Evolutionary conservation across 2,329 filamentous ascomycete species (phyloP).

Genomic region (Arthrinium puccinioides): DNA sequence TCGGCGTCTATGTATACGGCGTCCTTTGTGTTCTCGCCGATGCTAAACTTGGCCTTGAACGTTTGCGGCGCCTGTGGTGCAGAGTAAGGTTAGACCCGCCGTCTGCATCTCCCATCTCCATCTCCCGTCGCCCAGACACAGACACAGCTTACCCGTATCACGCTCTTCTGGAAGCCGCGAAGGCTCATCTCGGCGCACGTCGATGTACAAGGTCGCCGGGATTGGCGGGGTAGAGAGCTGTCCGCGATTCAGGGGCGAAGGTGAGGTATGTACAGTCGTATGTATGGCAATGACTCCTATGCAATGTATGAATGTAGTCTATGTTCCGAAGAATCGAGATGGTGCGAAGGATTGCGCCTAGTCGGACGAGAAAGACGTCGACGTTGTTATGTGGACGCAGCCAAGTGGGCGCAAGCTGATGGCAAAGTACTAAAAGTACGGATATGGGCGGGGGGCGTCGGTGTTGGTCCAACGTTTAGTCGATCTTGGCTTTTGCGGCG

Average conservation of each 20-base stretch:
- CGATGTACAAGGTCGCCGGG: not conserved
- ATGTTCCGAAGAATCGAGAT: not conserved
- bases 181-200: conserved; percentile 67
- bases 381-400: not conserved
- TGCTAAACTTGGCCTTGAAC: conserved; percentile 86
- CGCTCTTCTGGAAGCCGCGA: conserved; percentile 89
- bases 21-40: conserved; percentile 94
- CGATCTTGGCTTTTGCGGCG: conserved; percentile 1
- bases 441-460: not conserved
- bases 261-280: too few species aligned
- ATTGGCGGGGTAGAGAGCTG: not conserved
- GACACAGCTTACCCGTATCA: conserved; percentile 61
- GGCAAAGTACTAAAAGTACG: not conserved
- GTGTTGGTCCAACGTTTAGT: not conserved
- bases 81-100: not conserved
- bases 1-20: conserved; percentile 92
- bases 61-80: conserved; percentile 69
- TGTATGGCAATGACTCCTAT: too few species aligned
- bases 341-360: not conserved
- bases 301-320: not conserved
- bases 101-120: too few species aligned
- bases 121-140: not conserved
- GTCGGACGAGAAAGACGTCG: not conserved
- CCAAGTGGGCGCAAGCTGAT: conserved; percentile 1
- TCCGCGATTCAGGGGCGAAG: not conserved